Evolutionary conservation across 2,329 filamentous ascomycete species (phyloP), one percentile per base, ranked within the genome.

Genomic region (Alternaria triticimaculans): DNA sequence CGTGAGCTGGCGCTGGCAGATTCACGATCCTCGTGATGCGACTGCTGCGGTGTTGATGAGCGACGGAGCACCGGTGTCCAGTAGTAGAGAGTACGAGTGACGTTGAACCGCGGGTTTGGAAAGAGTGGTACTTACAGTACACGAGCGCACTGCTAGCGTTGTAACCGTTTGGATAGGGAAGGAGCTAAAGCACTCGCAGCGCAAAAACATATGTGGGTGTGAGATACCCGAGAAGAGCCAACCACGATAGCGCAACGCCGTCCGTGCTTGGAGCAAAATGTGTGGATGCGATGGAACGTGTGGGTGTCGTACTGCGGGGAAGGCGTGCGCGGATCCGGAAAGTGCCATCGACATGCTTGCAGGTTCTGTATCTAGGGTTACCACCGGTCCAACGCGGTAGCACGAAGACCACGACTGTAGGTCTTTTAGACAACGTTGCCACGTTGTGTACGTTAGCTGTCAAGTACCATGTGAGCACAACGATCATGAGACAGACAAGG

Each of bases 11-110:
- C 25, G 44, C 25, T 51, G 43, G 55, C 60, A 46, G 48, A 66
- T 18, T 54, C 62, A 65, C 58, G 64, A 70, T 67, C 60, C 66
- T 60, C 58, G 59, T 71, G 71, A 71, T 21, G 20, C 12, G 54
- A 49, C 21, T 37, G 18, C 30, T 20, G 25, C 60, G 63, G 66
- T 64, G 68, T 67, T 70, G 65, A 68, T 62, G 57, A 63, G 63
- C 46, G 60, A 69, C 64, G 55, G 57, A 54, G 54, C 28, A 62
- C 51, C 12, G 33, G 44, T 44, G 33, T 43, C 33, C 37, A 56
- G 46, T 30, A 20, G 26, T 10, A 12, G 46, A 41, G 45, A 7
- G 44, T 45, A 53, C 57, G 20, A 53, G 44, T 41, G 58, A 56
- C 58, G 58, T 60, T 15, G 30, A 28, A 28, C 55, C 15, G 20